phyloP scores from a whole-genome alignment of 257 asterid genomes.

The Craterostigma plantagineum region DNA sequence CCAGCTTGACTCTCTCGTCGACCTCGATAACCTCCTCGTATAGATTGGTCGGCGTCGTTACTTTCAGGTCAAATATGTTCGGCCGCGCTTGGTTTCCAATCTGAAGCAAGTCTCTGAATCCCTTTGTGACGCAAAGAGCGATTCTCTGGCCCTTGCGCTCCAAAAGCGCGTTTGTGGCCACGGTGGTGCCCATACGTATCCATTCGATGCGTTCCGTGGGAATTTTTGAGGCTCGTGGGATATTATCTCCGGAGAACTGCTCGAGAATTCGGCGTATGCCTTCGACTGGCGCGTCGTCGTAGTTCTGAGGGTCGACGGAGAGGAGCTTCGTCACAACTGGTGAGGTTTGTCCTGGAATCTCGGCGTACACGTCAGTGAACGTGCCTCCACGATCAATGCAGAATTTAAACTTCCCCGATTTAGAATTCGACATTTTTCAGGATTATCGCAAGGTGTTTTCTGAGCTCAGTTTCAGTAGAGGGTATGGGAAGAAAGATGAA shows the following conservation, averaged over 20 bases:
- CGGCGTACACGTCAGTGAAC: conserved; percentile 93
- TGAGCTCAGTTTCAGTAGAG: no score
- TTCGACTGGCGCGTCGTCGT: conserved; percentile 96
- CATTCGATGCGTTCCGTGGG: conserved; percentile 93
- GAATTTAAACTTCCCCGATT: conserved; percentile 53
- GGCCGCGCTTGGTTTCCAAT: conserved; percentile 96
- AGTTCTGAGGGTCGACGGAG: conserved; percentile 90
- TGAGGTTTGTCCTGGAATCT: conserved; percentile 70
- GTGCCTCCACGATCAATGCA: conserved; percentile 98
- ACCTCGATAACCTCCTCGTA: conserved; percentile 86
- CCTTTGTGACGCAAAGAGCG: conserved; percentile 75
- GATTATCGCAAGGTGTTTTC: no score
- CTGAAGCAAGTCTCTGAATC: conserved; percentile 79
- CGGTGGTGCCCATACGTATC: conserved; percentile 99
- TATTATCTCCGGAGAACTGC: conserved; percentile 57
- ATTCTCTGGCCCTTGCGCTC: conserved; percentile 92
- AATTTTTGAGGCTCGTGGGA: conserved; percentile 56
- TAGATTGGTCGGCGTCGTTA: conserved; percentile 70
- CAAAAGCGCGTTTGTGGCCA: conserved; percentile 83
- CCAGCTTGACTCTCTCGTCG: conserved; percentile 88
- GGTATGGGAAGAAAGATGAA: no score
- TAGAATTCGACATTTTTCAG: conserved; percentile 34
- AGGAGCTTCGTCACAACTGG: conserved; percentile 81
- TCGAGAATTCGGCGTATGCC: conserved; percentile 86
- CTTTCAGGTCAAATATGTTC: conserved; percentile 82